These are phyloP conservation scores for Fusarium sp. DNA, from an alignment of 2,329 filamentous ascomycete genomes.

Conservation along the genomic window DNA sequence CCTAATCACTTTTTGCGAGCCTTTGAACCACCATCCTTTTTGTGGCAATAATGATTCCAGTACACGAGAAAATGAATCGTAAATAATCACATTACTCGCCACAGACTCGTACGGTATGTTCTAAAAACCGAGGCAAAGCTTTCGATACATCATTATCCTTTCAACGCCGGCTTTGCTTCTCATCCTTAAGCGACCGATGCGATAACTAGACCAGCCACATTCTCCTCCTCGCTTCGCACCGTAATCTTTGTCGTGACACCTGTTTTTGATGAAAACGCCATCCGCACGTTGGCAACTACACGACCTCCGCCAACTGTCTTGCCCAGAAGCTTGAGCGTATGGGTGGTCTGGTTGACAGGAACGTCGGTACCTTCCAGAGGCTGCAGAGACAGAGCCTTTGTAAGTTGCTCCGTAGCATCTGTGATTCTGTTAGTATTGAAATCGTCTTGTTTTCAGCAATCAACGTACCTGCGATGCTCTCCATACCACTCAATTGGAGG, in stretches of 20 bases:
- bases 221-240: constrained; percentile 91
- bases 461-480: constrained; percentile 87
- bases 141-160: constrained; percentile 52
- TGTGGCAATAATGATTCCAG: constrained; percentile 26
- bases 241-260: constrained; percentile 97
- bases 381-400: constrained; percentile 88
- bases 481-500: constrained; percentile 85
- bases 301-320: constrained; percentile 93
- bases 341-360: constrained; percentile 86
- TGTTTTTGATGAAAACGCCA: constrained; percentile 93
- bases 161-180: constrained; percentile 51
- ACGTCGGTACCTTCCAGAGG: constrained; percentile 95
- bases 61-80: constrained; percentile 32
- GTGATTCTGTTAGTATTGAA: constrained; percentile 45
- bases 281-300: constrained; percentile 87
- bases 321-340: constrained; percentile 94
- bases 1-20: constrained; percentile 15
- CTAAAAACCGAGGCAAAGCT: constrained; percentile 47
- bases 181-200: constrained; percentile 80
- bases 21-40: not conserved
- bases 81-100: constrained; percentile 43
- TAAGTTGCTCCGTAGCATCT: constrained; percentile 94
- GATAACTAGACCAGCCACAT: constrained; percentile 85
- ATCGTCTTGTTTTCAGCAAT: not conserved
- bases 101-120: constrained; percentile 39